Evolutionary conservation across 75 land plant species (phyloP).

Genomic region (Ceratopteris richardii): DNA sequence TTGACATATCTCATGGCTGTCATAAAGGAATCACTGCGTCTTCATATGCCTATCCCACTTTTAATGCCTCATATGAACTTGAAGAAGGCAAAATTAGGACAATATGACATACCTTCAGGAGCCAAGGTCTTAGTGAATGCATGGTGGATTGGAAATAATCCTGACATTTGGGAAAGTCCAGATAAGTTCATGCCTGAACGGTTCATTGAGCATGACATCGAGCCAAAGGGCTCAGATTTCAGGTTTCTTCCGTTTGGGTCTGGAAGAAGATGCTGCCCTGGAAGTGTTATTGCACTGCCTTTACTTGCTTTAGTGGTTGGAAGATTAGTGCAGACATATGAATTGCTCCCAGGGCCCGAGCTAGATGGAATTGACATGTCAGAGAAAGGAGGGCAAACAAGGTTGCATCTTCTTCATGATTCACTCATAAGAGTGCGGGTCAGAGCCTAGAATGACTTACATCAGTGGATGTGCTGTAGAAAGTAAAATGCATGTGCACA

Average conservation of each 20-base stretch:
- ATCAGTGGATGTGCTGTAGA: too few relatives aligned
- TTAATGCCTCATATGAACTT: slow-evolving; percentile 38
- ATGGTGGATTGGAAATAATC: slow-evolving; percentile 39
- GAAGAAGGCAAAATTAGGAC: slow-evolving; percentile 16
- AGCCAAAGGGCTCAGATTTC: slow-evolving; percentile 28
- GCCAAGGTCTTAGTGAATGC: slow-evolving; percentile 37
- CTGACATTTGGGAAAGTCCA: slow-evolving; percentile 17
- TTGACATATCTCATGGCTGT: slow-evolving; percentile 64
- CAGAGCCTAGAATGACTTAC: not conserved
- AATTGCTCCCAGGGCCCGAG: slow-evolving; percentile 24
- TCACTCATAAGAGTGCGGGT: not conserved
- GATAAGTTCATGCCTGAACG: slow-evolving; percentile 22
- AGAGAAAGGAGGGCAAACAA: slow-evolving; percentile 31
- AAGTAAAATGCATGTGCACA: too few relatives aligned
- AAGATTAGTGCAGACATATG: slow-evolving; percentile 16
- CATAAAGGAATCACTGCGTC: slow-evolving; percentile 60
- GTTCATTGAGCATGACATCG: slow-evolving; percentile 27
- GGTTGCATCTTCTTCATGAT: slow-evolving; percentile 9
- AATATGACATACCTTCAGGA: slow-evolving; percentile 27
- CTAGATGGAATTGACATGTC: slow-evolving; percentile 17
- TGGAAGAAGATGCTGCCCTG: slow-evolving; percentile 32
- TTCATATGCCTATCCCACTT: slow-evolving; percentile 41
- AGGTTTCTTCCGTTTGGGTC: slow-evolving; percentile 29
- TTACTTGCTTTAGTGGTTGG: slow-evolving; percentile 22
- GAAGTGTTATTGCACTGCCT: slow-evolving; percentile 31